Conservation (phyloP, 106 monocot genomes). For the Acorus gramineus region DNA sequence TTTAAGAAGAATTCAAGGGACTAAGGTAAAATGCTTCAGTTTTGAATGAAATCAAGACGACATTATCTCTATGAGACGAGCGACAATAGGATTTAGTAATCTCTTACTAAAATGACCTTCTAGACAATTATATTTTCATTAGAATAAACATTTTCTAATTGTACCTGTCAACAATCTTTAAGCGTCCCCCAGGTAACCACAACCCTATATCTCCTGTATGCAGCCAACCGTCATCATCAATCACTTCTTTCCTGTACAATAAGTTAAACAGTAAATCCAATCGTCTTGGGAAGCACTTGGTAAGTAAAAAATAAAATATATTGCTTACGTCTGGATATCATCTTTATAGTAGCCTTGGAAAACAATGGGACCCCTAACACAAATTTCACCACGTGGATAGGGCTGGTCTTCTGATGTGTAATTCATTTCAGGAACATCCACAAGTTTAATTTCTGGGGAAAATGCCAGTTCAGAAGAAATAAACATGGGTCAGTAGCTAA, state of each 20-base stretch:
- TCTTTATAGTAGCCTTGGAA: conserved; percentile 72
- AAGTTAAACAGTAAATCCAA: conserved; percentile 6
- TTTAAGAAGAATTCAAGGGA: no score
- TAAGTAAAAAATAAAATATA: background rate
- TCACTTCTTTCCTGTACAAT: conserved; percentile 65
- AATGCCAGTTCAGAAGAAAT: background rate
- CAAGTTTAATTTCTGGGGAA: conserved; percentile 87
- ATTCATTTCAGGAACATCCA: conserved; percentile 99
- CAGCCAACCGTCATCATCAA: conserved; percentile 95
- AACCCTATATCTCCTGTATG: conserved; percentile 97
- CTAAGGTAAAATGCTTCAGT: no score
- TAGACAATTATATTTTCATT: no score
- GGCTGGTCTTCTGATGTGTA: conserved; percentile 85
- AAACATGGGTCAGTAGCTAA: background rate
- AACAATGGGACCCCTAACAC: conserved; percentile 71
- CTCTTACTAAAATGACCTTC: no score
- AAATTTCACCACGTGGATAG: conserved; percentile 96
- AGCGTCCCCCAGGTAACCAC: conserved; percentile 85
- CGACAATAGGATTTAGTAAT: no score
- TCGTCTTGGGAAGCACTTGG: background rate
- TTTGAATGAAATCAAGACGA: no score
- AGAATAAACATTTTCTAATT: background rate
- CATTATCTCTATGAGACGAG: no score
- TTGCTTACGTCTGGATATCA: conserved; percentile 65
- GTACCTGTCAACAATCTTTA: conserved; percentile 93